phyloP scores from a whole-genome alignment of 2,329 filamentous ascomycete species.

The Aspergillus unguis region DNA sequence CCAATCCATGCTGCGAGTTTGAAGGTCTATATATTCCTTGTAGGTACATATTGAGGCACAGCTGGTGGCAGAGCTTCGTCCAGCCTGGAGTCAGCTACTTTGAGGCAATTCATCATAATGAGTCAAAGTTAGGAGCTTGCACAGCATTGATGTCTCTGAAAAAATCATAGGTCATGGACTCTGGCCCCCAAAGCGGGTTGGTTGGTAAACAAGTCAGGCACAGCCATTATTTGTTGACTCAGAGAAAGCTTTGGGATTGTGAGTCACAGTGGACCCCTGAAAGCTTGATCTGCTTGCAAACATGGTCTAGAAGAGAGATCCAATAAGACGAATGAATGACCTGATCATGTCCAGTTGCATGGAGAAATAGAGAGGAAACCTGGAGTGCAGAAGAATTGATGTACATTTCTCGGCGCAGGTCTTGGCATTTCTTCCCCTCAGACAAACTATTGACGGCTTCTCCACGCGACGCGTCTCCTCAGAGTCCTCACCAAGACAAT shows the following conservation, averaged over 20 bases:
- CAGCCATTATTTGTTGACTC: constrained; percentile 1
- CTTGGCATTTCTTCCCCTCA: constrained; percentile 7
- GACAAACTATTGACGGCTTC: constrained; percentile 1
- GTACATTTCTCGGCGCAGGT: not conserved
- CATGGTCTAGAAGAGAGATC: not conserved
- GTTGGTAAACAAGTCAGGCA: not conserved
- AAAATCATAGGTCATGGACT: not conserved
- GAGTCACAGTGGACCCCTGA: not conserved
- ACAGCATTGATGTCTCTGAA: no score
- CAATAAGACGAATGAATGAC: no score
- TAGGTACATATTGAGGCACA: not conserved
- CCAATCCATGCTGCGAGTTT: not conserved
- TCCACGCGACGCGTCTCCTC: constrained; percentile 19
- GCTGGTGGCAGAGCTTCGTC: not conserved
- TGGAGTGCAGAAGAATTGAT: not conserved
- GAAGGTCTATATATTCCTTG: not conserved
- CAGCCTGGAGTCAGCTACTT: not conserved
- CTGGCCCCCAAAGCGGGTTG: not conserved
- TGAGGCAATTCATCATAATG: not conserved
- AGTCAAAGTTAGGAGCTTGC: not conserved
- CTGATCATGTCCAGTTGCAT: no score
- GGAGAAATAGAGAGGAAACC: not conserved
- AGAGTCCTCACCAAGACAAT: not conserved
- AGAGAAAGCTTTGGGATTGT: not conserved
- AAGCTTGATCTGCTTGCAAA: not conserved